Percentiles rank a stretch among this genome's conserved stretches.
Evolutionary conservation across 2,329 filamentous ascomycete species (phyloP).

Genomic region (Didymella pinodella): DNA sequence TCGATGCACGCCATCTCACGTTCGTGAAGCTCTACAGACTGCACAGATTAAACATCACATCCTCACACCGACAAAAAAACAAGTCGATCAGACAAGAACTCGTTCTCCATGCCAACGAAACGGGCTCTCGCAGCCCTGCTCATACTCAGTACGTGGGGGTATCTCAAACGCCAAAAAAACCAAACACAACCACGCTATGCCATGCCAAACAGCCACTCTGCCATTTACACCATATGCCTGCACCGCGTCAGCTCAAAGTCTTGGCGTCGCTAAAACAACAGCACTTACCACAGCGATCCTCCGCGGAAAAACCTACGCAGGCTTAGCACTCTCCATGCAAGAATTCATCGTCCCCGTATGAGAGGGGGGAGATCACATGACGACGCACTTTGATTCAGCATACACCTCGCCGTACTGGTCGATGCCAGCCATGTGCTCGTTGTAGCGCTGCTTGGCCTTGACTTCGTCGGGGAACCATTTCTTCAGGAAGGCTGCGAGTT

Average conservation of each 20-base stretch:
- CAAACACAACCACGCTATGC: not conserved
- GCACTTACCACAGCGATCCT: not conserved
- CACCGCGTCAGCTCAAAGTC: not conserved
- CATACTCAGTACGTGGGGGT: not conserved
- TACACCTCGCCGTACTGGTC: slow-evolving; percentile 75
- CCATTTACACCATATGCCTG: not conserved
- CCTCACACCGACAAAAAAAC: too few relatives aligned
- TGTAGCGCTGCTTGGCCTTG: slow-evolving; percentile 65
- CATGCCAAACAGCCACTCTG: not conserved
- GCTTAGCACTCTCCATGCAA: not conserved
- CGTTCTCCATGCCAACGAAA: not conserved
- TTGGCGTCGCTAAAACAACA: not conserved
- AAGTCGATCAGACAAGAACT: too few relatives aligned
- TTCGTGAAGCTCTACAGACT: too few relatives aligned
- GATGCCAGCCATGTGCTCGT: slow-evolving; percentile 76
- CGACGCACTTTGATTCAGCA: slow-evolving; percentile 61
- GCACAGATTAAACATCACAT: too few relatives aligned
- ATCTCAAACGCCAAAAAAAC: not conserved
- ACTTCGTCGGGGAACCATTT: slow-evolving; percentile 82
- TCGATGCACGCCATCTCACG: too few relatives aligned
- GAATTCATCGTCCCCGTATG: too few relatives aligned
- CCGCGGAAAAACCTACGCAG: not conserved
- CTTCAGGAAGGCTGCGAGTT: slow-evolving; percentile 73
- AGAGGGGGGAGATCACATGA: slow-evolving; percentile 59
- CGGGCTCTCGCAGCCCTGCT: not conserved